phyloP scores from a whole-genome alignment of 805 yeast genomes.

The Starmera quercuum region DNA sequence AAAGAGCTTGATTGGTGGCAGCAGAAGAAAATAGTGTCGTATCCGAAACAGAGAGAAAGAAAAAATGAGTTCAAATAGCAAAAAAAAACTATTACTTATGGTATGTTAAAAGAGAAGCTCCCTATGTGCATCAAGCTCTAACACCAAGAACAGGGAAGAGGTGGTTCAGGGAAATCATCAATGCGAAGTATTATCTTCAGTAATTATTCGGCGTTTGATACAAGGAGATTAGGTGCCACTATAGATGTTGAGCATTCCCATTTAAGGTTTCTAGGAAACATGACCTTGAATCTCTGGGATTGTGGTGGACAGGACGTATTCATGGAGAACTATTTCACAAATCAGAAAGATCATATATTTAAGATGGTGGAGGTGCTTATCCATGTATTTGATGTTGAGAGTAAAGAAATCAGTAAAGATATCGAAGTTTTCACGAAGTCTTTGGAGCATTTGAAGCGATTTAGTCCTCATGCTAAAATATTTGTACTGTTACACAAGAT shows the following conservation, averaged over 20 bases:
- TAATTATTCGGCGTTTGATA: slow-evolving; percentile 94
- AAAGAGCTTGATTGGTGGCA: not conserved
- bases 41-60: not conserved
- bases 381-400: slow-evolving; percentile 94
- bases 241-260: slow-evolving; percentile 98
- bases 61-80: slow-evolving; percentile 26
- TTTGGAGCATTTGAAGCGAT: slow-evolving; percentile 70
- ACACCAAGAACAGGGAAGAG: slow-evolving; percentile 64
- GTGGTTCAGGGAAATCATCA: slow-evolving; percentile 95
- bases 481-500: slow-evolving; percentile 90
- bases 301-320: slow-evolving; percentile 98
- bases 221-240: slow-evolving; percentile 92
- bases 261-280: slow-evolving; percentile 83
- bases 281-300: slow-evolving; percentile 95
- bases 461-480: slow-evolving; percentile 85
- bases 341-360: slow-evolving; percentile 87
- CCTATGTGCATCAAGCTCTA: no score
- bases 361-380: slow-evolving; percentile 93
- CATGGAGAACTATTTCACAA: slow-evolving; percentile 87
- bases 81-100: slow-evolving; percentile 61
- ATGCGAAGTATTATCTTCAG: slow-evolving; percentile 95
- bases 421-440: slow-evolving; percentile 86
- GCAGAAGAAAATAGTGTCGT: not conserved
- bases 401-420: slow-evolving; percentile 86
- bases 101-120: no score